Conservation (phyloP, 2,329 filamentous ascomycete genomes). For the Sclerotinia spermophila region DNA sequence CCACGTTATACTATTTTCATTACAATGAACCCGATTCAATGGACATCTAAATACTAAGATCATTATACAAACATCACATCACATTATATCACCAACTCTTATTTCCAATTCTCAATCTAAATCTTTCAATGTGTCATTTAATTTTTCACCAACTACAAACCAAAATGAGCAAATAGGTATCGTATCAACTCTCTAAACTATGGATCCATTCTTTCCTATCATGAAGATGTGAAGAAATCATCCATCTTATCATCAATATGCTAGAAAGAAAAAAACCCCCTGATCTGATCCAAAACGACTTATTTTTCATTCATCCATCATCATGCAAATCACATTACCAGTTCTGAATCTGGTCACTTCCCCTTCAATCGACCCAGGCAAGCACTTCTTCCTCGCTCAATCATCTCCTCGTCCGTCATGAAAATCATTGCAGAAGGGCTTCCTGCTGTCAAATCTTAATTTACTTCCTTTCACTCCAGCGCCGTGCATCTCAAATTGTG, state of each 20-base stretch:
- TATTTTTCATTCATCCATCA: conserved; percentile 6
- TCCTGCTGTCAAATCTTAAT: conserved; percentile 2
- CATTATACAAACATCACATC: background rate
- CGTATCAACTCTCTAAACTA: conserved; percentile 12
- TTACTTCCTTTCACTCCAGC: conserved; percentile 11
- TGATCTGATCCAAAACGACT: background rate
- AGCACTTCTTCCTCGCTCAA: background rate
- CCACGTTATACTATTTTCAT: too few species aligned
- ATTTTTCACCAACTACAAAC: background rate
- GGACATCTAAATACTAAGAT: background rate
- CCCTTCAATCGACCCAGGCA: background rate
- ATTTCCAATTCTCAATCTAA: background rate
- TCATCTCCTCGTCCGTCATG: background rate
- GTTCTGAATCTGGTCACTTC: background rate
- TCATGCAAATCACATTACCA: background rate
- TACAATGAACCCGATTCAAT: background rate
- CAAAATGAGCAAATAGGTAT: conserved; percentile 12
- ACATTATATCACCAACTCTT: background rate
- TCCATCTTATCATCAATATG: conserved; percentile 9
- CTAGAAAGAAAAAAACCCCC: background rate
- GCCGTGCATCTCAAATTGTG: conserved; percentile 11
- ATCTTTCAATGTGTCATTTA: background rate
- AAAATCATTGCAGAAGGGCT: conserved; percentile 6
- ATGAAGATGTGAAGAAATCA: background rate
- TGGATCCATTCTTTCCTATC: conserved; percentile 4